Evolutionary conservation across 148 eudicot species (phyloP), one percentile per base, ranked within the genome.

Genomic region (Polygonum maritimum): DNA sequence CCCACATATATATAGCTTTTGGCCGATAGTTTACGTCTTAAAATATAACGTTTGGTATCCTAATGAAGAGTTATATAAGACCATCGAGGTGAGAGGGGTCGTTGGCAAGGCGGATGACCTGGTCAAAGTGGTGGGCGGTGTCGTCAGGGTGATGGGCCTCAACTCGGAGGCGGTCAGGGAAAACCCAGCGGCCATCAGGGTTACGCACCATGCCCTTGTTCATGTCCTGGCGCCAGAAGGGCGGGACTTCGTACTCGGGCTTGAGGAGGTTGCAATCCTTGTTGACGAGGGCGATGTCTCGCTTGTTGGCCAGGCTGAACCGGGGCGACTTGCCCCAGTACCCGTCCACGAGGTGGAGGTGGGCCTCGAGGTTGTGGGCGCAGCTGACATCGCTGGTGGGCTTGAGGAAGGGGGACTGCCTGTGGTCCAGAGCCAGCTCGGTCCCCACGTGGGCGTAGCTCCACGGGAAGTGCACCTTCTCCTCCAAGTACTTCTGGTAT

Each of bases 141-240:
- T 91, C 98, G 70, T 91, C 94, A 0, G 85, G 83, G 1, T 86
- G 90, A 48, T 89, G 91, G 44, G 87, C 86, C 76, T 93, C 98
- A 9, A 88, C 57, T 76, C 82, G 75, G 0, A 86, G 84, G 36
- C 96, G 83, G 38, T 89, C 96, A 0, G 96, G 92, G 75, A 85
- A 55, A 48, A 91, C 76, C 98, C 98, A 93, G n/a, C 86, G 89
- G 19, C 98, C 98, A 7, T 89, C 92, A 3, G 51, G 69, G 2
- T 67, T 77, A 84, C 89, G 85, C 74, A 88, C 89, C 98, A 93
- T 91, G 62, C 98, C 98, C 65, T 94, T 94, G 63, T 94, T 89
- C 78, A 84, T 80, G 35, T 89, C 93, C 69, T 89, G 94, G 74
- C 98, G 79, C 98, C 97, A 94, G 40, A 58, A 49, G 4, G 93